Conservation (phyloP, 495 filamentous ascomycete genomes). For the Paragyromitra xinjiangensis region DNA sequence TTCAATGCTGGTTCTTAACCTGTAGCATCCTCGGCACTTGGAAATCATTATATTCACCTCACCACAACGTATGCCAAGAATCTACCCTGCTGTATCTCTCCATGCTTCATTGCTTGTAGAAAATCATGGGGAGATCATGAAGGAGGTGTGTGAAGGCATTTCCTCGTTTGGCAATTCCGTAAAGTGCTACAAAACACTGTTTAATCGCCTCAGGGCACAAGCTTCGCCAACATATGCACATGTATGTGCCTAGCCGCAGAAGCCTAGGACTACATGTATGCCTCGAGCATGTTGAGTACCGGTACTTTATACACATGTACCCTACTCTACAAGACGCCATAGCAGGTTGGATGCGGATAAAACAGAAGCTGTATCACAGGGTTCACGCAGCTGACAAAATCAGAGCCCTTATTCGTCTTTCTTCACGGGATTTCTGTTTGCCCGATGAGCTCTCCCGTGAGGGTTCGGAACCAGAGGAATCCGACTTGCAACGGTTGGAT, state of each 20-base stretch:
- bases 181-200: neutral
- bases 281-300: neutral
- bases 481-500: neutral
- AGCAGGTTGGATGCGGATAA: conserved; percentile 4
- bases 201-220: neutral
- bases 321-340: neutral
- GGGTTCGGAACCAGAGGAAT: neutral
- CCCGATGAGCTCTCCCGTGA: neutral
- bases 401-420: neutral
- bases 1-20: neutral
- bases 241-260: neutral
- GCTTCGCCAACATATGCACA: neutral
- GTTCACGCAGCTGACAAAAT: conserved; percentile 9
- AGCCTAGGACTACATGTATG: neutral
- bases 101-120: too few relatives aligned
- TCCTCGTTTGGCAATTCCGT: neutral
- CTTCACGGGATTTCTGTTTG: neutral
- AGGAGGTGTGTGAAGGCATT: neutral
- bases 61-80: conserved; percentile 16
- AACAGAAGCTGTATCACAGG: conserved; percentile 8
- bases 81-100: too few relatives aligned
- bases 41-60: neutral
- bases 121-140: neutral
- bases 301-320: neutral
- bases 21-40: conserved; percentile 24